Percentiles rank a stretch among this genome's conserved stretches.
Evolutionary conservation across 257 asterid genomes (phyloP).

Genomic region (Nicotiana attenuata): DNA sequence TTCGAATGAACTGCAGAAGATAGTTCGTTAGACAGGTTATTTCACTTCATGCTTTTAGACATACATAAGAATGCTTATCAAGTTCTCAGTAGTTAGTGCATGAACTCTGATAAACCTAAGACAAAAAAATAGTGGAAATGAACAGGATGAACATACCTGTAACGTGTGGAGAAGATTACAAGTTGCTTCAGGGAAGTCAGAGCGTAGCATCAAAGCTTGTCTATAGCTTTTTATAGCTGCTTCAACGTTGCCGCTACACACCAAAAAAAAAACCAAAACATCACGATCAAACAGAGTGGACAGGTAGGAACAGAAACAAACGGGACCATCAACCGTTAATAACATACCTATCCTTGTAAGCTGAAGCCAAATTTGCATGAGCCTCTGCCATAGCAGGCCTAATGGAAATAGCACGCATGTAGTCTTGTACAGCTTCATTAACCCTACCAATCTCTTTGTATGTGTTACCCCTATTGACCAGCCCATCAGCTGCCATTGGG

Average conservation of each 20-base stretch:
- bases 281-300: slow-evolving; percentile 7
- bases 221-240: slow-evolving; percentile 89
- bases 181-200: slow-evolving; percentile 98
- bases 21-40: neutral
- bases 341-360: slow-evolving; percentile 85
- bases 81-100: slow-evolving; percentile 57
- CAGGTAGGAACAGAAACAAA: neutral
- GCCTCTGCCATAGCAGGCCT: slow-evolving; percentile 99
- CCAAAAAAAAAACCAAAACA: neutral
- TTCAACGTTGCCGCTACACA: slow-evolving; percentile 79
- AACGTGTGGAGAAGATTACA: slow-evolving; percentile 97
- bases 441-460: slow-evolving; percentile 97
- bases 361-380: slow-evolving; percentile 99
- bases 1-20: neutral
- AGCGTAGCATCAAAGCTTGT: slow-evolving; percentile 80
- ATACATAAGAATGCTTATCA: slow-evolving; percentile 41
- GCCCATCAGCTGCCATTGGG: slow-evolving; percentile 96
- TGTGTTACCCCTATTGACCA: slow-evolving; percentile 97
- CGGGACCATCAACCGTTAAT: neutral
- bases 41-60: neutral
- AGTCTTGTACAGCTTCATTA: slow-evolving; percentile 88
- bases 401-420: slow-evolving; percentile 68
- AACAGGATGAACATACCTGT: slow-evolving; percentile 43
- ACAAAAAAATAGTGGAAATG: neutral
- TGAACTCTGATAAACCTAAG: slow-evolving; percentile 1